phyloP scores from a whole-genome alignment of 2,329 filamentous ascomycete genomes.

The Fusarium miscanthi region DNA sequence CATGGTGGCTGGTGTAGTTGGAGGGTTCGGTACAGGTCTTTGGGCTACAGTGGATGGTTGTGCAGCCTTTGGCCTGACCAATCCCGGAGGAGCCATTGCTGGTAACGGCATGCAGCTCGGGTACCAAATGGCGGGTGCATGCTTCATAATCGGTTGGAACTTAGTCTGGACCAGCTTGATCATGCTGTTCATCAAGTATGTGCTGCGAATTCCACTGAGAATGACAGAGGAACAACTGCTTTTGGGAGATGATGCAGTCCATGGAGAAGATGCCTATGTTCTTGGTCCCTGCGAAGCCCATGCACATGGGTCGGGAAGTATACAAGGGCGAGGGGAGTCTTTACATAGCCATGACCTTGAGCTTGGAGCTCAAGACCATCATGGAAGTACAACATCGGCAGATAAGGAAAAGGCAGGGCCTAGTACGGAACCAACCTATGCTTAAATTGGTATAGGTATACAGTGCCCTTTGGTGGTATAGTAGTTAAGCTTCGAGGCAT shows the following conservation, averaged over 20 bases:
- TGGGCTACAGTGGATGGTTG: background rate
- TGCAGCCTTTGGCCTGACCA: background rate
- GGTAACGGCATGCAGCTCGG: background rate
- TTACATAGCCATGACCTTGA: background rate
- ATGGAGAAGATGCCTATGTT: background rate
- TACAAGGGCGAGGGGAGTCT: background rate
- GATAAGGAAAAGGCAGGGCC: background rate
- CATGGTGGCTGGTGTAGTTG: background rate
- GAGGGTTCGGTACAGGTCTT: background rate
- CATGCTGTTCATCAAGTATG: background rate
- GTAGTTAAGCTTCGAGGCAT: too few relatives aligned
- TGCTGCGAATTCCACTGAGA: background rate
- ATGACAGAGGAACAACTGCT: background rate
- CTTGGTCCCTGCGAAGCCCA: background rate
- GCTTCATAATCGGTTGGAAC: background rate
- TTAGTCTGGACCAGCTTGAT: background rate
- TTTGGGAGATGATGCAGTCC: background rate
- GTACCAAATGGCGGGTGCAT: background rate
- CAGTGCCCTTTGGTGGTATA: too few relatives aligned
- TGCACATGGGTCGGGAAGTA: background rate
- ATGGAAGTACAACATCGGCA: background rate
- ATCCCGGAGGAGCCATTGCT: background rate
- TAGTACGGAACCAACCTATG: background rate
- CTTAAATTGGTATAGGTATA: background rate
- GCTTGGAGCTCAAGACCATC: background rate